phyloP scores from a whole-genome alignment of 192 early-diverging fungal species.

The Coemansia sp. region DNA sequence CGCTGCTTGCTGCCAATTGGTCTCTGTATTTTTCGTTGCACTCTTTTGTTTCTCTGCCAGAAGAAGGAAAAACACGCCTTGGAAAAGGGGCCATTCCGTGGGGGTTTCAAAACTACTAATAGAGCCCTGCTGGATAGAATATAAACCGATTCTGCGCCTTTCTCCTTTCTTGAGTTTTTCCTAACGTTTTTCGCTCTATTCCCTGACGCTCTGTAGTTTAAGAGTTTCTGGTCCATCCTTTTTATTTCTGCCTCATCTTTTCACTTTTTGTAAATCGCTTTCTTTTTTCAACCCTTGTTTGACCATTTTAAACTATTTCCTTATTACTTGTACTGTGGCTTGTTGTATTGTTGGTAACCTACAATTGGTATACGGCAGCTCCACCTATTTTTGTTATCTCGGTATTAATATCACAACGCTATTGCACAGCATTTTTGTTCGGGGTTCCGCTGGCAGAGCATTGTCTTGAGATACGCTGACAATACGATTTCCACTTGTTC shows the following conservation, averaged over 20 bases:
- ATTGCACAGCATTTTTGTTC: too few relatives aligned
- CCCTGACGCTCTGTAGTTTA: neutral
- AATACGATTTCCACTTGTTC: neutral
- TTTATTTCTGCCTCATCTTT: neutral
- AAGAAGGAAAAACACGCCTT: neutral
- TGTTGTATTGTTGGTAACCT: neutral
- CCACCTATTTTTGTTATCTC: neutral
- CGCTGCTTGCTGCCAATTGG: neutral
- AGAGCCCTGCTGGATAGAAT: neutral
- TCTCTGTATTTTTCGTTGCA: neutral
- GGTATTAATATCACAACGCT: slow-evolving; percentile 1
- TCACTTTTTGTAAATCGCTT: neutral
- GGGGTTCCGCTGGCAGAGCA: too few relatives aligned
- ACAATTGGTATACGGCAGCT: too few relatives aligned
- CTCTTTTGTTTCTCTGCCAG: neutral
- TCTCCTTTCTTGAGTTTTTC: neutral
- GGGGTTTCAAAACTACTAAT: neutral
- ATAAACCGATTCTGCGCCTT: neutral
- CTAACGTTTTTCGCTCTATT: too few relatives aligned
- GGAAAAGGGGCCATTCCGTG: neutral
- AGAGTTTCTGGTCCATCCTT: neutral
- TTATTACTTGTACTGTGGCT: neutral
- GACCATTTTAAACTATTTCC: neutral
- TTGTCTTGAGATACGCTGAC: too few relatives aligned
- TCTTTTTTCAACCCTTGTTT: neutral